Conservation (phyloP, 2,329 filamentous ascomycete species). For the Neonectria faginata region DNA sequence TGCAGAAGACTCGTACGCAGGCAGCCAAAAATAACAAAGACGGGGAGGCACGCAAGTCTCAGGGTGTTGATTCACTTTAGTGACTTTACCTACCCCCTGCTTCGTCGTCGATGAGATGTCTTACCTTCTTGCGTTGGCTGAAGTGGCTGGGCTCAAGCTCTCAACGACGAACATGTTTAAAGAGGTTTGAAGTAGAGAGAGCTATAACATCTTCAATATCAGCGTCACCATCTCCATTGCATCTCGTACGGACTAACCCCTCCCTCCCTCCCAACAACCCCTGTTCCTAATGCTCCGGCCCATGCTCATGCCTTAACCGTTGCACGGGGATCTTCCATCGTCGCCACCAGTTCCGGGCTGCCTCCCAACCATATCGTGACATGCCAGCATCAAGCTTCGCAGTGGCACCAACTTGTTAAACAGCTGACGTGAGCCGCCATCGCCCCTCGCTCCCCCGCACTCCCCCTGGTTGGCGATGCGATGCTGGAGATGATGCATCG, state of each 20-base stretch:
- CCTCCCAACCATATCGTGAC: neutral
- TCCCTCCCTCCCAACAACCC: no score
- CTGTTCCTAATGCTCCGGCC: no score
- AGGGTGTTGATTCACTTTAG: neutral
- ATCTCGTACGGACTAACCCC: neutral
- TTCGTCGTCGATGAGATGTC: neutral
- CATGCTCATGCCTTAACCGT: no score
- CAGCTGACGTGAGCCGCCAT: neutral
- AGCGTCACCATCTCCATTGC: neutral
- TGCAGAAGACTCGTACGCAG: neutral
- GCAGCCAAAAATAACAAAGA: neutral
- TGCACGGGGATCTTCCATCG: neutral
- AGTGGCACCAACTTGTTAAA: conserved; percentile 25
- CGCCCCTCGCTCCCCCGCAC: conserved; percentile 2
- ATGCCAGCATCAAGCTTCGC: conserved; percentile 3
- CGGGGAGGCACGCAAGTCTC: neutral
- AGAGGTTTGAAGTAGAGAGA: neutral
- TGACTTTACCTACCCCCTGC: neutral
- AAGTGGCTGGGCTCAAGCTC: neutral
- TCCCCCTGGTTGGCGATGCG: neutral
- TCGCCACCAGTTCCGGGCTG: neutral
- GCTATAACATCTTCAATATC: neutral
- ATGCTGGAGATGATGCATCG: neutral
- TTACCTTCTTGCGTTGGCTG: neutral
- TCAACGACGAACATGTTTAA: neutral